Evolutionary conservation across 495 filamentous ascomycete genomes (phyloP), one percentile per base, ranked within the genome.

Genomic region (Aspergillus kassunensis): DNA sequence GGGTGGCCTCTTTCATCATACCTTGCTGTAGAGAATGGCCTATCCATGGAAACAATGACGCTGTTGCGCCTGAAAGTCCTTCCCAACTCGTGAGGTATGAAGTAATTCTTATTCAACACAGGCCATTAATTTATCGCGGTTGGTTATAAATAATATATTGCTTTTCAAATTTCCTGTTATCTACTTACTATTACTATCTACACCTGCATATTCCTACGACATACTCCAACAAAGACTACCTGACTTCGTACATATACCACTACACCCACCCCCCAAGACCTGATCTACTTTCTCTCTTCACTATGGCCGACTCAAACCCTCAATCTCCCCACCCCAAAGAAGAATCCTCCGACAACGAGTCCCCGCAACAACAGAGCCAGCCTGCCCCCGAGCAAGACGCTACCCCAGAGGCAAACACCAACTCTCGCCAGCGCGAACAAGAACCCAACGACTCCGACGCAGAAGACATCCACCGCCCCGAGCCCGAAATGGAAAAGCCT

Each of bases 401-500:
- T 21, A 44, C 55, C 20, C 50, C 54, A 52, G 47, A 49, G 42
- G 34, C 57, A 23, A 53, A 52, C 49, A 39, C 57, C 29, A 53
- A 53, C 34, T n/a, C n/a, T n/a, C 20, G 49, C 25, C 39, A 57
- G 42, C 51, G 43, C 16, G 48, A 61, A 31, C 52, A 60, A 63
- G 56, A 65, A 44, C 49, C 56, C 29, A 63, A 69, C 57, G 69
- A 69, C 46, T 67, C 68, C 44, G 70, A 67, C 51, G 55, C 61
- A 13, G 70, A 74, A 56, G 62, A 59, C 49, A 60, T 73, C 54
- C 50, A 59, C 20, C 68, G 61, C 53, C 30, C 30, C 27, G 60
- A 45, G 35, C 29, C 43, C 61, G 60, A 73, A 48, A 73, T 74
- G 71, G 72, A 72, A 13, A 58, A 55, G 57, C 40, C n/a, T n/a